Percentiles rank a stretch among this genome's conserved stretches.
Evolutionary conservation across 306 rosid species (phyloP).

Genomic region (Cercis canadensis): DNA sequence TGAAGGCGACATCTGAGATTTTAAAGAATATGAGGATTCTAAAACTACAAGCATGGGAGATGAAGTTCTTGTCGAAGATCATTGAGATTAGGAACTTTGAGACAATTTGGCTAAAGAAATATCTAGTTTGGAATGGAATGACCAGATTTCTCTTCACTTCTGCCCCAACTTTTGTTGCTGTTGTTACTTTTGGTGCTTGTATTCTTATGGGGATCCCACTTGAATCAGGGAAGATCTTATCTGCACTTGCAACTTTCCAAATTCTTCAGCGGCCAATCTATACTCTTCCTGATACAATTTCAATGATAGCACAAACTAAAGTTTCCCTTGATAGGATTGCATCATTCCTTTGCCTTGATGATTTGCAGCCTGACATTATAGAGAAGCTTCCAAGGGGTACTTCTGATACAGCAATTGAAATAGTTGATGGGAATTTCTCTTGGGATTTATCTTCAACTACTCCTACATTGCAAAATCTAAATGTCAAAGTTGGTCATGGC

Average conservation of each 20-base stretch:
- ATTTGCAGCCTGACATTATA: slow-evolving; percentile 61
- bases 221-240: slow-evolving; percentile 86
- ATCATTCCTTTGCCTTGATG: slow-evolving; percentile 72
- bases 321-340: slow-evolving; percentile 85
- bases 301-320: slow-evolving; percentile 76
- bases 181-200: slow-evolving; percentile 79
- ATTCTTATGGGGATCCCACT: slow-evolving; percentile 79
- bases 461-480: slow-evolving; percentile 61
- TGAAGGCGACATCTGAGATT: slow-evolving; percentile 82
- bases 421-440: slow-evolving; percentile 73
- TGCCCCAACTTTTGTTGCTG: slow-evolving; percentile 79
- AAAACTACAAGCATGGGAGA: slow-evolving; percentile 92
- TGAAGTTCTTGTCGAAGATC: slow-evolving; percentile 81
- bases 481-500: slow-evolving; percentile 56
- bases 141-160: slow-evolving; percentile 63
- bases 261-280: slow-evolving; percentile 86
- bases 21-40: slow-evolving; percentile 86
- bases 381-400: slow-evolving; percentile 72
- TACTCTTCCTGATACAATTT: slow-evolving; percentile 67
- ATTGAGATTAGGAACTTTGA: slow-evolving; percentile 60
- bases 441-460: slow-evolving; percentile 66
- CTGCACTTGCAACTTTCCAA: slow-evolving; percentile 82
- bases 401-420: slow-evolving; percentile 64
- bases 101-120: slow-evolving; percentile 70
- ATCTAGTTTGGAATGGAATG: slow-evolving; percentile 48